Conservation (phyloP, 2,329 filamentous ascomycete species). For the Orbilia brochopaga region DNA sequence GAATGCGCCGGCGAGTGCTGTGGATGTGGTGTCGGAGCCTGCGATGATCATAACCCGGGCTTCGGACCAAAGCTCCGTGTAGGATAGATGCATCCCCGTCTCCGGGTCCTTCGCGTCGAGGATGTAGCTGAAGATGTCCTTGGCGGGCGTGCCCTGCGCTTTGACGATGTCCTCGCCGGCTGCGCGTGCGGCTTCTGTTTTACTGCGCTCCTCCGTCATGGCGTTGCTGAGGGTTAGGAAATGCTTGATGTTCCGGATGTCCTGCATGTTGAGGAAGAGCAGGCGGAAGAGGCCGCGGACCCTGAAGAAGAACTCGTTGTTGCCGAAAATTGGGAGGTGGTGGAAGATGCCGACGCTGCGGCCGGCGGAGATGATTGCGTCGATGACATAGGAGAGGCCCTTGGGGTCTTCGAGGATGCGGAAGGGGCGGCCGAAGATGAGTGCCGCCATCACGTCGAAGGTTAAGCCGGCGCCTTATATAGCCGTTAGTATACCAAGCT, state of each 20-base stretch:
- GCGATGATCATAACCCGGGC: constrained; percentile 66
- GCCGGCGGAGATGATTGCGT: constrained; percentile 31
- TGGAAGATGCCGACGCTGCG: constrained; percentile 29
- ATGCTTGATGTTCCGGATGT: constrained; percentile 50
- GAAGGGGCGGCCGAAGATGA: constrained; percentile 63
- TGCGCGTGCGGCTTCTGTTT: constrained; percentile 19
- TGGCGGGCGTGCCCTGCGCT: constrained; percentile 69
- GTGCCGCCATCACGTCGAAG: constrained; percentile 63
- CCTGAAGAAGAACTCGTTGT: constrained; percentile 34
- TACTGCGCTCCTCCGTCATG: constrained; percentile 21
- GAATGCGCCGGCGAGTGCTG: constrained; percentile 66
- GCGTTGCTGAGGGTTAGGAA: constrained; percentile 24
- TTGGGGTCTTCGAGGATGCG: constrained; percentile 62
- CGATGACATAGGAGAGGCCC: constrained; percentile 63
- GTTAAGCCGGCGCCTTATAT: constrained; percentile 54
- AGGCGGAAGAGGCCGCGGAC: constrained; percentile 29
- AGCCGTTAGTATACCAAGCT: constrained; percentile 51
- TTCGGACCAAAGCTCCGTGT: constrained; percentile 72
- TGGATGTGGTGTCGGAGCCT: constrained; percentile 72
- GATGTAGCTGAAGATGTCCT: constrained; percentile 78
- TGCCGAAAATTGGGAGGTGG: constrained; percentile 28
- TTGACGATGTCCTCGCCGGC: constrained; percentile 58
- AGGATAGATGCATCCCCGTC: constrained; percentile 70
- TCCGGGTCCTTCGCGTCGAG: constrained; percentile 74
- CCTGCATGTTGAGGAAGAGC: constrained; percentile 12